Evolutionary conservation across 2,329 filamentous ascomycete species (phyloP).

Genomic region (Arthroderma sp.): DNA sequence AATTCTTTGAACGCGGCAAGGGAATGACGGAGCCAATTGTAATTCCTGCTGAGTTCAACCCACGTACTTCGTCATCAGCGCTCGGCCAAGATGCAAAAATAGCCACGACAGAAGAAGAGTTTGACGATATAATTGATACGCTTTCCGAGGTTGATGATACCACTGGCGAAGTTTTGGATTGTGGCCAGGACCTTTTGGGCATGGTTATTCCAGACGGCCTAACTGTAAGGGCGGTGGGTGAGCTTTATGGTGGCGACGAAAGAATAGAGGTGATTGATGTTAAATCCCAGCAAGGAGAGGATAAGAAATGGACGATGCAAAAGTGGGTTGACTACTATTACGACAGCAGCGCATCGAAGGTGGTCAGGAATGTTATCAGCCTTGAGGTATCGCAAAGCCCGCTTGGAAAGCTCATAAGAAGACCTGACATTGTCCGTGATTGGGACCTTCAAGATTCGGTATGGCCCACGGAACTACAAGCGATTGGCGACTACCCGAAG

Average conservation of each 20-base stretch:
- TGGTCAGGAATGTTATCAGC: constrained; percentile 56
- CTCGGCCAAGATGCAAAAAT: constrained; percentile 15
- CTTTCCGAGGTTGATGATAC: constrained; percentile 21
- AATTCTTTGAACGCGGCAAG: constrained; percentile 49
- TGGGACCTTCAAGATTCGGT: constrained; percentile 42
- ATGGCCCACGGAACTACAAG: constrained; percentile 38
- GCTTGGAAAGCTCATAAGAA: constrained; percentile 47
- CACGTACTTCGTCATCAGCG: constrained; percentile 31
- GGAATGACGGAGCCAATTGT: constrained; percentile 56
- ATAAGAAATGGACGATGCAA: constrained; percentile 51
- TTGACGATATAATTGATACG: constrained; percentile 26
- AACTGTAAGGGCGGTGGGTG: constrained; percentile 50
- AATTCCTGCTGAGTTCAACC: constrained; percentile 50
- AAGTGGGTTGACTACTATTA: constrained; percentile 58
- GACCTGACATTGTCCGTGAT: constrained; percentile 53
- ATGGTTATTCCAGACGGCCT: constrained; percentile 55
- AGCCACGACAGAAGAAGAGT: constrained; percentile 21
- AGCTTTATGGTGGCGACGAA: constrained; percentile 51
- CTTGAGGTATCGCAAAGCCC: constrained; percentile 53
- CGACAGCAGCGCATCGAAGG: constrained; percentile 45
- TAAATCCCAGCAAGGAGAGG: constrained; percentile 53
- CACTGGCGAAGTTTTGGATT: constrained; percentile 38
- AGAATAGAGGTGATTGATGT: constrained; percentile 56
- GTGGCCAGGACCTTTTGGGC: constrained; percentile 51
- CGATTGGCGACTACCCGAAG: constrained; percentile 45